Percentiles rank a stretch among this genome's conserved stretches.
Conservation (phyloP, 257 asterid genomes). For the Fraxinus americana region DNA sequence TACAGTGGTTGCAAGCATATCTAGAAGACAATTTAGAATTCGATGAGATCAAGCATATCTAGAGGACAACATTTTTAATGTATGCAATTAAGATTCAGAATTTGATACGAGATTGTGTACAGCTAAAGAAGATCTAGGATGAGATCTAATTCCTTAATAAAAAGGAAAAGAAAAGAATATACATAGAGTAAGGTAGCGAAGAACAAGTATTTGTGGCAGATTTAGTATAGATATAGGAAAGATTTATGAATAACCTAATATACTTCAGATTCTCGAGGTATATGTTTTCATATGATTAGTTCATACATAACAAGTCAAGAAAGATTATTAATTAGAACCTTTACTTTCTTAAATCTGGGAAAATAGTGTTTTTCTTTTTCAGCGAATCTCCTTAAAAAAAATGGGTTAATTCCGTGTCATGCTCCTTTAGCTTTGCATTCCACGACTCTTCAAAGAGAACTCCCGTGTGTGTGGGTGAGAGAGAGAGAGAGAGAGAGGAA, state of each 20-base stretch:
- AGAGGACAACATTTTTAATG: slow-evolving; percentile 23
- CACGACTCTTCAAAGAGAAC: slow-evolving; percentile 26
- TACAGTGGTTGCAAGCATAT: slow-evolving; percentile 53
- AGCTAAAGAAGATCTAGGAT: slow-evolving; percentile 76
- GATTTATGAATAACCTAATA: slow-evolving; percentile 39
- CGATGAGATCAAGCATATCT: slow-evolving; percentile 43
- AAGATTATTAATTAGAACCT: slow-evolving; percentile 21
- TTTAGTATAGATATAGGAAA: slow-evolving; percentile 53
- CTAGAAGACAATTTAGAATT: slow-evolving; percentile 34
- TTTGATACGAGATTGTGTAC: slow-evolving; percentile 38
- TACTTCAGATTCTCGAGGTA: slow-evolving; percentile 41
- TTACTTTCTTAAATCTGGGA: slow-evolving; percentile 30
- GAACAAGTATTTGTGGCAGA: slow-evolving; percentile 25
- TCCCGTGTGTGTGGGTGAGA: slow-evolving; percentile 8
- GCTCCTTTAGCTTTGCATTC: slow-evolving; percentile 28
- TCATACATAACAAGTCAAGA: slow-evolving; percentile 26
- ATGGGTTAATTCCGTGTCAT: slow-evolving; percentile 28
- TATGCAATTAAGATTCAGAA: slow-evolving; percentile 58
- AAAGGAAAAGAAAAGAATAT: slow-evolving; percentile 20
- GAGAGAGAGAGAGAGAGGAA: slow-evolving; percentile 36
- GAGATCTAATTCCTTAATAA: slow-evolving; percentile 45
- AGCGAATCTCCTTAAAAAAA: slow-evolving; percentile 26
- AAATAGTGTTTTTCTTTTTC: slow-evolving; percentile 1
- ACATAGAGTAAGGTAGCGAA: not conserved
- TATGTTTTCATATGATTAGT: slow-evolving; percentile 37